Percentiles rank a stretch among this genome's conserved stretches.
These are phyloP conservation scores for Hypomontagnella submonticulosa DNA, from an alignment of 495 filamentous ascomycete genomes.

Conservation along the genomic window DNA sequence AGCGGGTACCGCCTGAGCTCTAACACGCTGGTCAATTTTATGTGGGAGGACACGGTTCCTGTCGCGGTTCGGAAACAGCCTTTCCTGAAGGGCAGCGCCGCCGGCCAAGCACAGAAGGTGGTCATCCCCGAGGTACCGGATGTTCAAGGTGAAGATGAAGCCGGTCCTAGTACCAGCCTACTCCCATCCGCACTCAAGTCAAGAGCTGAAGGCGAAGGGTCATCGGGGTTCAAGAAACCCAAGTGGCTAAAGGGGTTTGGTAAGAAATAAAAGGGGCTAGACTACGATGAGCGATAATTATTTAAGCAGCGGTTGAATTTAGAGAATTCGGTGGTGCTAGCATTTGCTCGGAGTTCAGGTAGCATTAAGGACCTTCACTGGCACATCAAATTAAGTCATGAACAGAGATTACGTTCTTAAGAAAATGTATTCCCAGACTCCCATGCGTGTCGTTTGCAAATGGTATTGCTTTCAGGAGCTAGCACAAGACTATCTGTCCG, in stretches of 20 bases:
- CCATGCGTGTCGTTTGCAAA: slow-evolving; percentile 28
- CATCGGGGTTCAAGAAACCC: slow-evolving; percentile 62
- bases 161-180: slow-evolving; percentile 41
- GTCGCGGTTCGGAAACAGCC: slow-evolving; percentile 58
- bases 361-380: slow-evolving; percentile 4
- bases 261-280: slow-evolving; percentile 55
- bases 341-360: slow-evolving; percentile 33
- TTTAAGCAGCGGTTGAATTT: not conserved
- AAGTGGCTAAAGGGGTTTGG: slow-evolving; percentile 77
- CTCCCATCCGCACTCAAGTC: slow-evolving; percentile 56
- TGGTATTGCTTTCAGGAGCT: slow-evolving; percentile 33
- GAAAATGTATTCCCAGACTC: slow-evolving; percentile 13
- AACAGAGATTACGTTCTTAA: not conserved
- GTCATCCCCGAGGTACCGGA: slow-evolving; percentile 57
- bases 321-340: slow-evolving; percentile 6
- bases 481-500: slow-evolving; percentile 36
- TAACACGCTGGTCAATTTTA: slow-evolving; percentile 77
- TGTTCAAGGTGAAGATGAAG: slow-evolving; percentile 57
- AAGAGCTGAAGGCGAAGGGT: slow-evolving; percentile 59
- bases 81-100: slow-evolving; percentile 75
- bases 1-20: slow-evolving; percentile 74
- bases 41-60: slow-evolving; percentile 72
- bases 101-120: slow-evolving; percentile 73
- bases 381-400: not conserved
- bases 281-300: slow-evolving; percentile 5